Evolutionary conservation across 345 rosid species (phyloP), one percentile per base, ranked within the genome.

Genomic region (Pseudoturritis turrita): DNA sequence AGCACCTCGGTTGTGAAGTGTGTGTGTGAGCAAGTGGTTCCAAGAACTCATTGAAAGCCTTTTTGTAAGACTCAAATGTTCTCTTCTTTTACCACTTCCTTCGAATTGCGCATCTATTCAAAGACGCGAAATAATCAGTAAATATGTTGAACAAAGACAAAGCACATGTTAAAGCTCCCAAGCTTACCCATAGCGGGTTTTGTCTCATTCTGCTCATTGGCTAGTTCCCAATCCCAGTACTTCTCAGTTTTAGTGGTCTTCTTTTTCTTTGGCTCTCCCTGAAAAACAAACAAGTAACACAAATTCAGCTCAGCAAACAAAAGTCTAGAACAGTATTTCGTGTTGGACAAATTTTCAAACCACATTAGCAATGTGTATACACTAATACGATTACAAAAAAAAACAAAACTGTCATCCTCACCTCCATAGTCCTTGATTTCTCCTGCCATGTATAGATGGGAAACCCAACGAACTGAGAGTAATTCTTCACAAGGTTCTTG

Each of bases 211-310:
- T n/a, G n/a, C 77, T 91, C 97, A 57, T 95, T 95, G 50, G 92
- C 89, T 69, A 95, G 84, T 78, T 91, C 99, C 96, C 94, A 95
- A 54, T 91, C 97, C 99, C 97, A 95, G 70, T 89, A 95, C 82
- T 89, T 91, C 84, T 91, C 99, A 36, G 96, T 89, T 83, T 88
- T 89, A 31, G 97, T 89, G n/a, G 85, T 91, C 77, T 85, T 92
- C 76, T 82, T 89, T 81, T 70, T 91, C 64, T 84, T 88, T 57
- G 86, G 85, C 84, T 91, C 96, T 59, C 83, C 96, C 98, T 89
- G 69, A n/a, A 21, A 63, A 69, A 26, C 33, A 76, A 68, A 58
- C 28, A 76, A 44, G 10, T 49, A 77, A n/a, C n/a, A 57, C 67
- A 28, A 60, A 25, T 7, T 76, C 64, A 45, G 46, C 43, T 56